Evolutionary conservation across 2,329 filamentous ascomycete genomes (phyloP).

Genomic region (Sarocladiaceae sp.): DNA sequence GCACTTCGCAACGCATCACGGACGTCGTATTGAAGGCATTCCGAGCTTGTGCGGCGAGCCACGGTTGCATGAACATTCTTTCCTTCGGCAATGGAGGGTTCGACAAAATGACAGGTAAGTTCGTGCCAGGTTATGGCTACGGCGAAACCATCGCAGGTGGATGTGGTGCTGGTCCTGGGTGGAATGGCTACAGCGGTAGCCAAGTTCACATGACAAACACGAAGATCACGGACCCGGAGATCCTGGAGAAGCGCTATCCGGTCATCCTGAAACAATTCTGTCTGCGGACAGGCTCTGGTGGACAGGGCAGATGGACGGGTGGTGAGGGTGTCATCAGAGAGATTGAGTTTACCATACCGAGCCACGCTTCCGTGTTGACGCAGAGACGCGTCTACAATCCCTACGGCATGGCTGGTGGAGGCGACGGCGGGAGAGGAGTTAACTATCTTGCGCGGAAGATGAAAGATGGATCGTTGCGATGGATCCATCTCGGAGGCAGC

Average conservation of each 20-base stretch:
- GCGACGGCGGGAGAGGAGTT: no score
- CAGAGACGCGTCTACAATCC: no score
- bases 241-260: conserved; percentile 70
- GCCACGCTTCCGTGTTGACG: no score
- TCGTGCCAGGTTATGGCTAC: conserved; percentile 62
- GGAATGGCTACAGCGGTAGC: conserved; percentile 67
- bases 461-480: no score
- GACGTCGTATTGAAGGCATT: conserved; percentile 80
- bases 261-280: conserved; percentile 58
- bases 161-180: conserved; percentile 61
- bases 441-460: no score
- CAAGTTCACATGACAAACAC: conserved; percentile 83
- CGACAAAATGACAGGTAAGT: conserved; percentile 45
- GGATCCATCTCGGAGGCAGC: no score
- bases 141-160: conserved; percentile 79
- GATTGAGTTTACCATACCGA: no score
- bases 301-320: conserved; percentile 57
- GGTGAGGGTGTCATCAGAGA: conserved; percentile 71
- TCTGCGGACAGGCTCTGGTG: conserved; percentile 46
- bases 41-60: conserved; percentile 68
- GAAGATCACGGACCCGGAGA: conserved; percentile 70
- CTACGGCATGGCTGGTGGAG: no score
- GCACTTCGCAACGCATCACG: conserved; percentile 74
- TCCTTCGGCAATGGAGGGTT: conserved; percentile 78
- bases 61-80: conserved; percentile 79